A percentile compares a stretch with the other conserved stretches of the same genome.
These are phyloP conservation scores for Naematelia aurantialba DNA, from an alignment of 768 basidiomycete genomes.

Conservation along the genomic window DNA sequence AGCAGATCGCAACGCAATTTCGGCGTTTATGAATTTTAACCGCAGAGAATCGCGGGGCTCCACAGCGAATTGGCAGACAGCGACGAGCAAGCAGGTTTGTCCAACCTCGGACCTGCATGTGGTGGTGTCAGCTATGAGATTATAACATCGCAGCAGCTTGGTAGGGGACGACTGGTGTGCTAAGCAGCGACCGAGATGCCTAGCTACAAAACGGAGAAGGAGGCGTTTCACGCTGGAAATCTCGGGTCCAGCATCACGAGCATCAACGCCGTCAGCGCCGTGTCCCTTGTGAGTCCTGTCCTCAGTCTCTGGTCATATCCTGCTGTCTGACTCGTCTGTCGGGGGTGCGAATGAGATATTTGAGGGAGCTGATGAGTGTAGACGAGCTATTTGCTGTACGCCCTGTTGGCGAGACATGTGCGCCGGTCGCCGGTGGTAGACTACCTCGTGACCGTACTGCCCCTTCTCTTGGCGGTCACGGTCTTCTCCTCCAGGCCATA, in stretches of 20 bases:
- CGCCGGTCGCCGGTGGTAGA: constrained; percentile 51
- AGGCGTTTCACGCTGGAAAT: constrained; percentile 72
- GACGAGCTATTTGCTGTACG: constrained; percentile 66
- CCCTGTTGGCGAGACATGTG: constrained; percentile 2
- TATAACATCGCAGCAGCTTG: background rate
- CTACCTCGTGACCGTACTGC: constrained; percentile 66
- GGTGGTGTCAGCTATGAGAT: background rate
- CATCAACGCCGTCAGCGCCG: constrained; percentile 65
- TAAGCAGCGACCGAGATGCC: too few species aligned
- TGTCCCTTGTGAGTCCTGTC: constrained; percentile 59
- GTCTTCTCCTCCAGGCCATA: constrained; percentile 62
- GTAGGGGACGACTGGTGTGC: background rate
- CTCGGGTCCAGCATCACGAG: constrained; percentile 66
- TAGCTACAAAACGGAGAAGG: constrained; percentile 72
- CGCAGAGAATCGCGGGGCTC: background rate
- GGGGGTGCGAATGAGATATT: too few species aligned
- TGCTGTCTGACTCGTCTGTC: too few species aligned
- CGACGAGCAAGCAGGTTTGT: too few species aligned
- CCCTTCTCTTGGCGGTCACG: constrained; percentile 79
- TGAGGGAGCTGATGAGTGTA: constrained; percentile 41
- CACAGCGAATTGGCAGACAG: background rate
- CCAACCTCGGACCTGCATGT: too few species aligned
- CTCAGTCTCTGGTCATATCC: background rate
- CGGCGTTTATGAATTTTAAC: background rate
- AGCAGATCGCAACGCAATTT: background rate